Base-by-base conservation (phyloP, 148 eudicot species). In the Arbutus unedo region DNA sequence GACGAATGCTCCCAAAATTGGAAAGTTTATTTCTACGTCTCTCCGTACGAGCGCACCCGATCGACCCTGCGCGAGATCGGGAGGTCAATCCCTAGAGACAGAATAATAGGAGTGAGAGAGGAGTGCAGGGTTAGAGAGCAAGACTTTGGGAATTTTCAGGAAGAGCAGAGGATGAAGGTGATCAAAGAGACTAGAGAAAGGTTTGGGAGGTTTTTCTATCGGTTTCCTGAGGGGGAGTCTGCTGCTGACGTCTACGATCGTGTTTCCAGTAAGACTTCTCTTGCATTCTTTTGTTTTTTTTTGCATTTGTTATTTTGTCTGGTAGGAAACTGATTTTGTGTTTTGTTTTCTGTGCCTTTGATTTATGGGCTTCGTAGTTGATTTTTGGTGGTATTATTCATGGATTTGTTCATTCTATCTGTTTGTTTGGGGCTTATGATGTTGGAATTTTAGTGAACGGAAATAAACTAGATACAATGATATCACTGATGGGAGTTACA, bases 211-310 rank as follows among this genome's bases (percentile, higher is more conserved):
- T 96, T 96, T 62, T 96, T 92, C 75, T 94, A 94, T 80, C 86
- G 98, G 11, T 96, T 96, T 81, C 99, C 99, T 7, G 95, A 96
- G 76, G 99, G 99, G 0, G 99, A 96, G 76, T 96, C 99, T 44
- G 95, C 95, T 68, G 98, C 98, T 74, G 98, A 96, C 86, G 98
- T 96, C 53, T 94, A 86, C 50, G 99, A 96, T 88, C 97, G 99
- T 49, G 95, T 96, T 88, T 96, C 98, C 64, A 94, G 98, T 96
- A 84, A 85, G 91, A 47, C 44, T 51, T 41, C 38, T 56, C n/a
- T n/a, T 41, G 54, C 56, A 43, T 3, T 3, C 1, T 56, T 11
- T 55, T 13, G 15, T 48, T 4, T 3, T 16, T 23, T 54, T 25
- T 70, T 44, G 13, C 0, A 6, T 5, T 55, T 19, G 11, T 18